Evolutionary conservation across 1,139 yeast genomes (phyloP).

Genomic region (Geotrichum candidum): DNA sequence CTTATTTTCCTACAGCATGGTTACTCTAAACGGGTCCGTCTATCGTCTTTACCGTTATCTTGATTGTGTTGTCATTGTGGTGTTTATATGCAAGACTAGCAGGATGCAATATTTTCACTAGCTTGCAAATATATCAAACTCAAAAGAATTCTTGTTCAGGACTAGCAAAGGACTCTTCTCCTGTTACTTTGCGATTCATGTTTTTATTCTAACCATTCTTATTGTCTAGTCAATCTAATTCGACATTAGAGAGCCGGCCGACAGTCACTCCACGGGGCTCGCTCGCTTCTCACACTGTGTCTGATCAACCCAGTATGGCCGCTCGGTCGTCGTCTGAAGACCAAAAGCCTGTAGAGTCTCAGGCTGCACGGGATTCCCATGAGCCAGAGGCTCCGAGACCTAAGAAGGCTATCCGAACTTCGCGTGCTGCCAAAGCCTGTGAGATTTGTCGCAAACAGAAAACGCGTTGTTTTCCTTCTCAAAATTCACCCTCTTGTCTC

Average conservation of each 20-base stretch:
- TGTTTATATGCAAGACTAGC: background rate
- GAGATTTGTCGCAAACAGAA: conserved; percentile 54
- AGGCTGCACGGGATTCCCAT: background rate
- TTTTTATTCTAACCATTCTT: background rate
- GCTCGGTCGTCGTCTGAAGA: background rate
- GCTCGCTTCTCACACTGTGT: background rate
- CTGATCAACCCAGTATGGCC: background rate
- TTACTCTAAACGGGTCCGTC: background rate
- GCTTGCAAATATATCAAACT: background rate
- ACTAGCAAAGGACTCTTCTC: background rate
- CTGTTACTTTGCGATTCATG: background rate
- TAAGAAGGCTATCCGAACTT: conserved; percentile 12
- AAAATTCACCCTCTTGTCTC: conserved; percentile 45
- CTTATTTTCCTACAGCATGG: background rate
- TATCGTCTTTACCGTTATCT: background rate
- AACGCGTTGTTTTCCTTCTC: conserved; percentile 55
- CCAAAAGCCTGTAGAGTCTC: background rate
- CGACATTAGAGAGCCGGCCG: background rate
- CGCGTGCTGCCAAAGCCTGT: conserved; percentile 47
- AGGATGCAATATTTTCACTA: background rate
- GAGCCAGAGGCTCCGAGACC: background rate
- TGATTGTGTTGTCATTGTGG: background rate
- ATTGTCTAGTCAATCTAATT: background rate
- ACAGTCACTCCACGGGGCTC: background rate
- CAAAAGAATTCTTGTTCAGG: background rate